Percentiles rank a stretch among this genome's conserved stretches.
Conservation (phyloP, 805 yeast genomes). For the Candida vaughaniae region DNA sequence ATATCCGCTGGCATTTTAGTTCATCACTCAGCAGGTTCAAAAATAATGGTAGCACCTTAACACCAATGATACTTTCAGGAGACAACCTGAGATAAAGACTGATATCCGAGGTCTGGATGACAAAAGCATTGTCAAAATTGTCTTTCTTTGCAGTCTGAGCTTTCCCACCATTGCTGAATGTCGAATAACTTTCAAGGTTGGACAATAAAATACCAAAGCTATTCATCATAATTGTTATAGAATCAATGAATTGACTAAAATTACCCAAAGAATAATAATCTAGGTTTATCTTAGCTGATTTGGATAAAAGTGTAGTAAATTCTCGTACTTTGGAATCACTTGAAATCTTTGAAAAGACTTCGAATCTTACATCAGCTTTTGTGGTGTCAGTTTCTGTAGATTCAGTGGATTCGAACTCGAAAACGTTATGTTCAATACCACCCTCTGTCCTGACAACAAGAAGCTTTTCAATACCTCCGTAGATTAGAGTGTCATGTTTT, state of each 20-base stretch:
- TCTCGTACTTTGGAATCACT: constrained; percentile 12
- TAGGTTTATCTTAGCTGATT: constrained; percentile 8
- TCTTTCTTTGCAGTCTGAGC: neutral
- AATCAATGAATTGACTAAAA: constrained; percentile 3
- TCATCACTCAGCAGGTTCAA: constrained; percentile 34
- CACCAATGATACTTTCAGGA: constrained; percentile 17
- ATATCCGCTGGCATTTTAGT: constrained; percentile 29
- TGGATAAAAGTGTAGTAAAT: constrained; percentile 13
- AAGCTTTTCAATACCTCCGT: constrained; percentile 49
- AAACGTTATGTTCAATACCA: constrained; percentile 22
- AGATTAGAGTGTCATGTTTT: constrained; percentile 38
- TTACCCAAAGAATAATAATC: constrained; percentile 6
- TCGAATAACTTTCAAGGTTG: constrained; percentile 6
- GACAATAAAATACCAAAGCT: constrained; percentile 1
- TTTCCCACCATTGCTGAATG: neutral
- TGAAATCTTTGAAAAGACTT: constrained; percentile 29
- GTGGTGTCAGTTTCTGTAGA: constrained; percentile 5
- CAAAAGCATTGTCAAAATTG: constrained; percentile 19
- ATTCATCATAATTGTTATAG: neutral
- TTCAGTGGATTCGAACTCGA: constrained; percentile 18
- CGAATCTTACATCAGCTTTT: constrained; percentile 55
- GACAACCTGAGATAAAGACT: constrained; percentile 22
- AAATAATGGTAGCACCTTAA: constrained; percentile 44
- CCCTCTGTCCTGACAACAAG: constrained; percentile 20
- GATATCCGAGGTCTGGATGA: constrained; percentile 42